Conservation (phyloP, 768 basidiomycete species). For the Rhizopogon rudus region DNA sequence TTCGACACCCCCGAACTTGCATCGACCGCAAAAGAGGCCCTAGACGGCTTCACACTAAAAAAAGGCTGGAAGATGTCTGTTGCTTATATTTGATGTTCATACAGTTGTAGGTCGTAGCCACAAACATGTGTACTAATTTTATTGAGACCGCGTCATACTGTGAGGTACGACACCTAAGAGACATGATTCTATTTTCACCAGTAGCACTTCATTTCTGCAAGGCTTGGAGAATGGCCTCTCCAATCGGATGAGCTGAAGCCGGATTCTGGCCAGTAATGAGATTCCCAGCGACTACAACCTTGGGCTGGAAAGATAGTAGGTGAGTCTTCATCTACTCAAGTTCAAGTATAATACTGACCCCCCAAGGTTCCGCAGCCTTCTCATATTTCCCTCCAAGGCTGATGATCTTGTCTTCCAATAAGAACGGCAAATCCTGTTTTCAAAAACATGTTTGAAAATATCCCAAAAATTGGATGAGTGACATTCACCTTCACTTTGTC, state of each 20-base stretch:
- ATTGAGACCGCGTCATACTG: neutral
- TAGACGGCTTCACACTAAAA: constrained; percentile 85
- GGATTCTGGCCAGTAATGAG: constrained; percentile 76
- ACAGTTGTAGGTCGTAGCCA: constrained; percentile 1
- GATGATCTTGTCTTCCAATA: constrained; percentile 60
- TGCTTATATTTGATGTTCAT: constrained; percentile 44
- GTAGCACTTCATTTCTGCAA: constrained; percentile 25
- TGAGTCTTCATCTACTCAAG: neutral
- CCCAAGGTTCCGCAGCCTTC: constrained; percentile 54
- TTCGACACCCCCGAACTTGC: constrained; percentile 78
- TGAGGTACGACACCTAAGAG: neutral
- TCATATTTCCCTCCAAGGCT: constrained; percentile 63
- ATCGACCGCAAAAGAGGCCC: constrained; percentile 69
- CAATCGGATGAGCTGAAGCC: constrained; percentile 53
- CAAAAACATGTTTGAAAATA: neutral
- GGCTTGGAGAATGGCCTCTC: constrained; percentile 50
- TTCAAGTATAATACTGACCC: constrained; percentile 33
- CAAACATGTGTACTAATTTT: constrained; percentile 9
- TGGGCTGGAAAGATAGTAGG: constrained; percentile 14
- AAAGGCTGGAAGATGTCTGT: constrained; percentile 84
- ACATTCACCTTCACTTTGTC: constrained; percentile 38
- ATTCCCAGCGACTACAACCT: constrained; percentile 54
- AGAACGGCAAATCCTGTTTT: constrained; percentile 58
- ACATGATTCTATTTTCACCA: neutral
- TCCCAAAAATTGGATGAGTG: neutral